Evolutionary conservation across 2,329 filamentous ascomycete genomes (phyloP).

Genomic region (Ascochyta koolunga): DNA sequence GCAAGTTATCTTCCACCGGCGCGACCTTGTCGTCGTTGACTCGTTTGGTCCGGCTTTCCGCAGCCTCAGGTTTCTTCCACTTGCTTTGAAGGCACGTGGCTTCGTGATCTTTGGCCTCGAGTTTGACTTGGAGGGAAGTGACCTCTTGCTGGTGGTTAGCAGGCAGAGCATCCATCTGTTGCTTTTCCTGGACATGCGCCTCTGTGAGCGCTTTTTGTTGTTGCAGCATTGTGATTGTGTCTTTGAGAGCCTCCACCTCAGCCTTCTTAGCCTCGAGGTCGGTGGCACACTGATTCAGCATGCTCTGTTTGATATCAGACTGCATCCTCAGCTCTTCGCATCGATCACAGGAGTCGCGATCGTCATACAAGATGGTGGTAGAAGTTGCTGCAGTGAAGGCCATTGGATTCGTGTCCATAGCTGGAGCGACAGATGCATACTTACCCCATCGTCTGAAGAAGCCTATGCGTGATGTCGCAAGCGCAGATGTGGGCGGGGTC

Average conservation of each 20-base stretch:
- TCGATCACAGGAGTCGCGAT: not conserved
- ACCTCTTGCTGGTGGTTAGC: not conserved
- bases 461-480: not conserved
- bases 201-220: not conserved
- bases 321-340: slow-evolving; percentile 4
- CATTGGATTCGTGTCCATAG: not conserved
- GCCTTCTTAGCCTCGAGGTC: not conserved
- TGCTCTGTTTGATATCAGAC: slow-evolving; percentile 7
- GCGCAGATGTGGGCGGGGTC: not conserved
- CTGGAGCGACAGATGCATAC: not conserved
- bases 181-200: not conserved
- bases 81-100: not conserved
- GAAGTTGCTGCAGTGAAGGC: not conserved
- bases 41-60: not conserved
- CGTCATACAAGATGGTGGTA: not conserved
- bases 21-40: not conserved
- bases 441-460: not conserved
- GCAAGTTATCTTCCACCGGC: not conserved
- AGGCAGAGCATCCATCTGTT: not conserved
- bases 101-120: not conserved
- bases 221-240: not conserved
- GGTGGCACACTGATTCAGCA: not conserved
- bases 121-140: not conserved
- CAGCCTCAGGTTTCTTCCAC: not conserved
- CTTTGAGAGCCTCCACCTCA: not conserved